Conservation (phyloP, 2,329 filamentous ascomycete genomes). For the Pseudopithomyces chartarum region DNA sequence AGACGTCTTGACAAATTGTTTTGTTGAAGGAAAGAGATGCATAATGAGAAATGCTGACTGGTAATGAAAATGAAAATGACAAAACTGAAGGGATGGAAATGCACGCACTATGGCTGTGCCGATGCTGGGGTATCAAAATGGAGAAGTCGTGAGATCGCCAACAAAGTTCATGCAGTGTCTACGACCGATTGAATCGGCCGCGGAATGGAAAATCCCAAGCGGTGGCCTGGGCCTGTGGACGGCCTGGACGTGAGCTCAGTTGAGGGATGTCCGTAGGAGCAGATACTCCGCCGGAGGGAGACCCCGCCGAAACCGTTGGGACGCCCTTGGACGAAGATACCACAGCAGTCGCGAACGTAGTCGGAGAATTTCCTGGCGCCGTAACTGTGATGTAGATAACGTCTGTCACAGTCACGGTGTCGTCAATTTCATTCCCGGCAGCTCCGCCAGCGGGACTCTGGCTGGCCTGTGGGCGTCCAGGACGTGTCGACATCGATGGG, state of each 20-base stretch:
- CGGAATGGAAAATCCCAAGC: background rate
- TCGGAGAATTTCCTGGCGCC: background rate
- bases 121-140: slow-evolving; percentile 4
- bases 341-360: background rate
- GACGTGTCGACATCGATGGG: background rate
- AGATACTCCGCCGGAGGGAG: background rate
- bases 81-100: background rate
- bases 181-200: background rate
- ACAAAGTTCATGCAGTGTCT: background rate
- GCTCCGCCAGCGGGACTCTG: background rate
- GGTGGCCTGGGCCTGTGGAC: background rate
- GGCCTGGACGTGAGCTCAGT: background rate
- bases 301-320: background rate
- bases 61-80: background rate
- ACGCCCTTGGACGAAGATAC: background rate
- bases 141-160: background rate
- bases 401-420: background rate
- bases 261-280: background rate
- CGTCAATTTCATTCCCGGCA: background rate
- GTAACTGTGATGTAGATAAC: slow-evolving; percentile 9
- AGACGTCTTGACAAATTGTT: slow-evolving; percentile 1
- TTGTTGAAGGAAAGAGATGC: background rate
- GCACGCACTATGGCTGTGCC: background rate
- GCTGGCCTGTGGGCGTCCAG: slow-evolving; percentile 6
- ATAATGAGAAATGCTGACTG: slow-evolving; percentile 1